A percentile compares a stretch with the other conserved stretches of the same genome.
These are phyloP conservation scores for Botrytis fabae DNA, from an alignment of 2,329 filamentous ascomycete genomes.

Conservation along the genomic window DNA sequence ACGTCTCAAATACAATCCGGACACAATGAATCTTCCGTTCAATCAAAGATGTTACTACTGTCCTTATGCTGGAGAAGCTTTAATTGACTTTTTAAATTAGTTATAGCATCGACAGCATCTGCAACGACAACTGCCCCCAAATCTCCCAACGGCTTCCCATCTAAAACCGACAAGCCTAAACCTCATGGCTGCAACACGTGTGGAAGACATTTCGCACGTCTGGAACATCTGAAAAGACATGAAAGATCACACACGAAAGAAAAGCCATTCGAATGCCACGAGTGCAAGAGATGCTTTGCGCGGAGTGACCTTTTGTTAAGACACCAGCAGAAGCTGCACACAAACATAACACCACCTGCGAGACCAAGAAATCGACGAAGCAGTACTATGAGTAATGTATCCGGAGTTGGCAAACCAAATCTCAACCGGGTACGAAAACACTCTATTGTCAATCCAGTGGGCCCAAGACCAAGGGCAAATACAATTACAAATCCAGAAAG, in stretches of 20 bases:
- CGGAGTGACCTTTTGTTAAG: constrained; percentile 86
- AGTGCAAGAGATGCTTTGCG: constrained; percentile 93
- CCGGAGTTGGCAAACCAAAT: constrained; percentile 59
- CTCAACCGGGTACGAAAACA: constrained; percentile 85
- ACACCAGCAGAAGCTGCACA: constrained; percentile 98
- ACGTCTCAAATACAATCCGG: neutral
- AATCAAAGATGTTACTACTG: neutral
- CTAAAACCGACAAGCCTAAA: constrained; percentile 95
- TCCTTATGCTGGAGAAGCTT: neutral
- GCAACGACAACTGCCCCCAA: constrained; percentile 30
- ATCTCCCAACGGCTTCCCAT: constrained; percentile 53
- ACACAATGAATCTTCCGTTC: neutral
- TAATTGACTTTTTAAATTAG: neutral
- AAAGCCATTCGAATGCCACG: constrained; percentile 96
- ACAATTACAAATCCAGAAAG: constrained; percentile 93
- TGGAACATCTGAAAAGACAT: constrained; percentile 96
- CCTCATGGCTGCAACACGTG: constrained; percentile 94
- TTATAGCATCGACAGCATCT: constrained; percentile 26
- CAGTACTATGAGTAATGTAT: constrained; percentile 73
- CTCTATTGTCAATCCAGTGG: constrained; percentile 71
- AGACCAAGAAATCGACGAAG: constrained; percentile 86
- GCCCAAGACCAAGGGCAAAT: constrained; percentile 86
- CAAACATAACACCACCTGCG: constrained; percentile 84
- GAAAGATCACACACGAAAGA: constrained; percentile 96
- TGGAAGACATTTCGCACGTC: constrained; percentile 84